Evolutionary conservation across 2,329 filamentous ascomycete genomes (phyloP).

Genomic region (Cryphonectria carpinicola): DNA sequence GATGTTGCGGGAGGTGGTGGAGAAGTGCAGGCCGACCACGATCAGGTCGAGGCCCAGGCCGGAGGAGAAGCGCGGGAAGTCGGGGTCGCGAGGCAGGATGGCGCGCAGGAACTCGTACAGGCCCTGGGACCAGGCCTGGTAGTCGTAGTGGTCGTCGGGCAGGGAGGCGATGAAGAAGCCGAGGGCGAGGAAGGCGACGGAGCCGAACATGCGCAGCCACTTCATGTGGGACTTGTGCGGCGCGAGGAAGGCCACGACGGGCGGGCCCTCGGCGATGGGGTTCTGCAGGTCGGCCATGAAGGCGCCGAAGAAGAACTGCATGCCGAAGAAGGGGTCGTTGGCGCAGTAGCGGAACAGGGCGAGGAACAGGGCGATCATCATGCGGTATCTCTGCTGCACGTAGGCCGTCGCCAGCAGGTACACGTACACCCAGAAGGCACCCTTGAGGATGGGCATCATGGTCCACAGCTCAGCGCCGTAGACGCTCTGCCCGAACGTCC

Average conservation of each 20-base stretch:
- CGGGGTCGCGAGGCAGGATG: constrained; percentile 27
- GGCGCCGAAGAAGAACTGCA: constrained; percentile 30
- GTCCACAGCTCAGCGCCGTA: constrained; percentile 30
- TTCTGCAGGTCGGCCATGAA: constrained; percentile 30
- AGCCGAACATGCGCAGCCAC: constrained; percentile 26
- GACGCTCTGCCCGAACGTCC: constrained; percentile 24
- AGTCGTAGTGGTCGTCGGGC: constrained; percentile 27
- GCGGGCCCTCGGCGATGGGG: constrained; percentile 15
- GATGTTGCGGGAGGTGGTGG: constrained; percentile 22
- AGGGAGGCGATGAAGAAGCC: constrained; percentile 28
- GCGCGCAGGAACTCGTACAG: constrained; percentile 26
- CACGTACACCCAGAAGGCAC: constrained; percentile 29
- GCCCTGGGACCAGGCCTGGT: constrained; percentile 28
- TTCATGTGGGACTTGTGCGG: constrained; percentile 26
- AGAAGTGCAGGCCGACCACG: constrained; percentile 29
- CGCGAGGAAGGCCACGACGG: constrained; percentile 23
- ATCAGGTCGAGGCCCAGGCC: constrained; percentile 29
- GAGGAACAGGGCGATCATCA: constrained; percentile 28
- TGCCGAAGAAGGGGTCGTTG: constrained; percentile 30
- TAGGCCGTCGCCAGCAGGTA: constrained; percentile 28
- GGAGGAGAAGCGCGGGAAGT: constrained; percentile 29
- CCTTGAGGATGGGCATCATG: constrained; percentile 30
- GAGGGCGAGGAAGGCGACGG: constrained; percentile 24
- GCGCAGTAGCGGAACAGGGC: constrained; percentile 27
- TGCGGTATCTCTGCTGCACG: constrained; percentile 27